Base-by-base conservation (phyloP, 1,284 basidiomycete species). In the Austroboletus novae-zelandiae region DNA sequence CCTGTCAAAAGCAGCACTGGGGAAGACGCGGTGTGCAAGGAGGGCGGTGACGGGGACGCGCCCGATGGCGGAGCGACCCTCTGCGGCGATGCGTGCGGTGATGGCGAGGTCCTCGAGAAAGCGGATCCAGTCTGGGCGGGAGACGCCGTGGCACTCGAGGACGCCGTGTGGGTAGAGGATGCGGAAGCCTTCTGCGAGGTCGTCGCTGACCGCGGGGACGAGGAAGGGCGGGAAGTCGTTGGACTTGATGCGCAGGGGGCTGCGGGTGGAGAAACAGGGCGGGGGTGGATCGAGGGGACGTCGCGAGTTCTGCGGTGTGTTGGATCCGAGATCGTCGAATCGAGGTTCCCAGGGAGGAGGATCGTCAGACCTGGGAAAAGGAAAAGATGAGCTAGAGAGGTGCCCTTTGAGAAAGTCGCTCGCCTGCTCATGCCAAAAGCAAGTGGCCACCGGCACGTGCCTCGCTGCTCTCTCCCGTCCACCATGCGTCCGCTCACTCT, bases 401-500 rank as follows among this genome's bases (percentile, higher is more conserved):
- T n/a, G n/a, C n/a, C n/a, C n/a, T n/a, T n/a, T n/a, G n/a, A n/a
- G n/a, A n/a, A n/a, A n/a, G n/a, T n/a, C n/a, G n/a, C n/a, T n/a
- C n/a, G n/a, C n/a, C n/a, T n/a, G n/a, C n/a, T n/a, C n/a, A n/a
- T n/a, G n/a, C n/a, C n/a, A n/a, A n/a, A n/a, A n/a, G n/a, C n/a
- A n/a, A n/a, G n/a, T n/a, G n/a, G n/a, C n/a, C n/a, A n/a, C n/a
- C n/a, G n/a, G n/a, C n/a, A n/a, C n/a, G n/a, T n/a, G n/a, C n/a
- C n/a, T n/a, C n/a, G n/a, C n/a, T n/a, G n/a, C n/a, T n/a, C n/a
- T n/a, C n/a, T n/a, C n/a, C n/a, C n/a, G n/a, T 7, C 25, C 31
- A 45, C 54, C 36, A 75, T 75, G 74, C 77, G 86, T 50, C 78
- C 76, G 32, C 76, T 89, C 18, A 75, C 73, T 25, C 76, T 90